Evolutionary conservation across 176 grass and related monocot genomes (phyloP).

Genomic region (Phyllostachys edulis): DNA sequence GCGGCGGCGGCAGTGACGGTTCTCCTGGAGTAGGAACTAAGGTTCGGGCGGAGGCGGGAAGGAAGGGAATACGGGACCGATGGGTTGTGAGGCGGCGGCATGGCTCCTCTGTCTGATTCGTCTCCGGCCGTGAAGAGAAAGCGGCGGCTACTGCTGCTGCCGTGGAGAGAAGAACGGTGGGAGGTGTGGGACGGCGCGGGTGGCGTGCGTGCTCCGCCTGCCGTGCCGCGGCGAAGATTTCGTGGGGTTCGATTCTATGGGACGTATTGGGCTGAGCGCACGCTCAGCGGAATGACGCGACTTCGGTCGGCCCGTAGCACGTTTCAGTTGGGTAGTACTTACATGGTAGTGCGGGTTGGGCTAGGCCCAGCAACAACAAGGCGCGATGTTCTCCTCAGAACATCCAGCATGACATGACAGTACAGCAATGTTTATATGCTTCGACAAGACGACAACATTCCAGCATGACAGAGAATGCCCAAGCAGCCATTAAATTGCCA

Average conservation of each 20-base stretch:
- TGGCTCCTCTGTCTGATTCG: not conserved
- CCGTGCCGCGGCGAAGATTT: not conserved
- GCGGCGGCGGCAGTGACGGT: not conserved
- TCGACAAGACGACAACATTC: not conserved
- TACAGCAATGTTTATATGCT: not conserved
- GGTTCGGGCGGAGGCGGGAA: constrained; percentile 7
- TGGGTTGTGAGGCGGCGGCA: constrained; percentile 7
- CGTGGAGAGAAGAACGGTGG: not conserved
- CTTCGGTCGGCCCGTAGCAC: not conserved
- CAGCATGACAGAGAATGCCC: not conserved
- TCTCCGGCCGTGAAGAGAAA: not conserved
- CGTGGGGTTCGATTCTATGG: not conserved
- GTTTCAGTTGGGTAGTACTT: too few relatives aligned
- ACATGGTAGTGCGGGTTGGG: too few relatives aligned
- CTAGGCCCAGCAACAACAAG: too few relatives aligned
- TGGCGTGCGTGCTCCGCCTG: not conserved
- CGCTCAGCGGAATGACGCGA: too few relatives aligned
- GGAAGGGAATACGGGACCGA: not conserved
- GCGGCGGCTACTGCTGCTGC: not conserved
- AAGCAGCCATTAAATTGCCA: not conserved
- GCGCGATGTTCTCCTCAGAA: too few relatives aligned
- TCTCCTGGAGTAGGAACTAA: constrained; percentile 21
- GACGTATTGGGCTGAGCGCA: not conserved
- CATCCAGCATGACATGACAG: not conserved
- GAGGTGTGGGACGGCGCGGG: not conserved